These are phyloP conservation scores for Sporobolomyces roseus DNA, from an alignment of 768 basidiomycete genomes.

Conservation along the genomic window DNA sequence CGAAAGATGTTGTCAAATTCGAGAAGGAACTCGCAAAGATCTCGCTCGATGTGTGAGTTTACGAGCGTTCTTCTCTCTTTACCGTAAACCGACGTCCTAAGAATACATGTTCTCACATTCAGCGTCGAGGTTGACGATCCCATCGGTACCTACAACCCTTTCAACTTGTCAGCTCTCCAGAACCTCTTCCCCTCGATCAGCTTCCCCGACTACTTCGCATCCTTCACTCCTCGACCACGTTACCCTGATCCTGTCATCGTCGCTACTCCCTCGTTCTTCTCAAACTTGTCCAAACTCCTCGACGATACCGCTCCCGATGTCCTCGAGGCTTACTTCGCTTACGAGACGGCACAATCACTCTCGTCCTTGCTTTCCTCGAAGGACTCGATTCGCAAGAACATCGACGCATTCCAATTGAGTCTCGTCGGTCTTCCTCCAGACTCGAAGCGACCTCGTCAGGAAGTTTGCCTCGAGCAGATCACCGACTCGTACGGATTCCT, in stretches of 20 bases:
- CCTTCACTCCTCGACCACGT: constrained; percentile 73
- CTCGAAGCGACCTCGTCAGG: constrained; percentile 71
- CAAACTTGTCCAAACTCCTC: constrained; percentile 65
- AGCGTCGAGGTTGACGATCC: constrained; percentile 72
- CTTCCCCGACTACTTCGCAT: constrained; percentile 78
- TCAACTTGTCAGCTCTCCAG: constrained; percentile 61
- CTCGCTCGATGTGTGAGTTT: constrained; percentile 73
- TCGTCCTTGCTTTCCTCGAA: constrained; percentile 60
- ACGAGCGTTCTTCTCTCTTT: constrained; percentile 44
- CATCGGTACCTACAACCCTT: constrained; percentile 81
- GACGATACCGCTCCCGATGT: constrained; percentile 64
- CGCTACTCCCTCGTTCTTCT: constrained; percentile 72
- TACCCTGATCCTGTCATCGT: constrained; percentile 69
- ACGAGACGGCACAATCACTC: constrained; percentile 62
- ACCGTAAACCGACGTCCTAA: background rate
- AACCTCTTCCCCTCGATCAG: constrained; percentile 67
- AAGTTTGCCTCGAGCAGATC: constrained; percentile 72
- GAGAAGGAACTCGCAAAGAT: constrained; percentile 73
- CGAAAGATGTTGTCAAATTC: constrained; percentile 68
- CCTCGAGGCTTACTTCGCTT: constrained; percentile 79
- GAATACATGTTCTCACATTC: constrained; percentile 47
- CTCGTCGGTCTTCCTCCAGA: constrained; percentile 83
- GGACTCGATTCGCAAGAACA: constrained; percentile 74
- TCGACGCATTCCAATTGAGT: constrained; percentile 64
- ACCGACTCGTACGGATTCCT: constrained; percentile 80